A percentile compares a stretch with the other conserved stretches of the same genome.
Evolutionary conservation across 768 basidiomycete genomes (phyloP).

Genomic region (Udeniomyces megalosporus): DNA sequence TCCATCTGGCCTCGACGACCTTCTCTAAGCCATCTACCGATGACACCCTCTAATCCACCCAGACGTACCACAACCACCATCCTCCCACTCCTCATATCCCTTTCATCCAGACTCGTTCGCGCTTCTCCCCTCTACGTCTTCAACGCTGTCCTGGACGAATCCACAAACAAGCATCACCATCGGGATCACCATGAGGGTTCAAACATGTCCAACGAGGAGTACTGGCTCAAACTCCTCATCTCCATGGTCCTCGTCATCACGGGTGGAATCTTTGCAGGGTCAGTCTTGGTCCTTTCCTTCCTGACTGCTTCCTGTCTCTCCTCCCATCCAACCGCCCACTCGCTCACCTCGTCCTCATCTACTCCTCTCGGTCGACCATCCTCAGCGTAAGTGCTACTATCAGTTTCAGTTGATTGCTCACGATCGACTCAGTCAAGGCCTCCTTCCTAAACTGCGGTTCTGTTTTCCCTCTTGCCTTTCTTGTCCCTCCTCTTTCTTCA

Average conservation of each 20-base stretch:
- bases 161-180: neutral
- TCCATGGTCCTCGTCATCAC: slow-evolving; percentile 55
- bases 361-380: no score
- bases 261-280: slow-evolving; percentile 91
- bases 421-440: no score
- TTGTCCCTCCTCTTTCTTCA: slow-evolving; percentile 30
- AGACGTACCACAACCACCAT: no score
- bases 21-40: neutral
- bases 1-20: neutral
- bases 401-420: no score
- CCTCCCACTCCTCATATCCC: neutral
- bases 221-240: slow-evolving; percentile 55
- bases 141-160: neutral
- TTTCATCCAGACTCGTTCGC: neutral
- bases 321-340: neutral
- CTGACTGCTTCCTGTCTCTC: neutral
- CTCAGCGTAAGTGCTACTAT: no score
- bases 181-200: neutral
- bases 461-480: neutral
- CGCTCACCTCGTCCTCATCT: neutral
- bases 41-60: neutral
- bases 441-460: neutral
- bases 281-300: slow-evolving; percentile 20
- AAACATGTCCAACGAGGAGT: slow-evolving; percentile 43
- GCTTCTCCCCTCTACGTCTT: neutral